These are phyloP conservation scores for Epithemia pelagica DNA, from an alignment of 108 stramenopile species.

Conservation along the genomic window DNA sequence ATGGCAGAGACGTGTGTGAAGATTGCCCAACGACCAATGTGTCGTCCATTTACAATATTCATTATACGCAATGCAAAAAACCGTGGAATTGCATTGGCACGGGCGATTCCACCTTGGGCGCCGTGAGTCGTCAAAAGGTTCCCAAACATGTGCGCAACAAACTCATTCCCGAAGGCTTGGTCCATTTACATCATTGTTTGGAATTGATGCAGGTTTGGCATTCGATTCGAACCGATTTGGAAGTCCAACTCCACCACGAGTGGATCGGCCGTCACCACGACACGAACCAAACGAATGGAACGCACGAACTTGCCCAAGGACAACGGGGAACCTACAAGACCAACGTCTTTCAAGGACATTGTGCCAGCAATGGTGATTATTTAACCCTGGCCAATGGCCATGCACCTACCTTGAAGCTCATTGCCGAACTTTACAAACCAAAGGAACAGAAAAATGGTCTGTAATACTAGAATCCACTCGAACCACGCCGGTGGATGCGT, in stretches of 20 bases:
- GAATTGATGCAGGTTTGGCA: conserved; percentile 41
- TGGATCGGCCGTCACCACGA: conserved; percentile 5
- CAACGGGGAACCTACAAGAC: conserved; percentile 34
- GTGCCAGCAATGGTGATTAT: conserved; percentile 36
- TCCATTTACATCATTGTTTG: conserved; percentile 49
- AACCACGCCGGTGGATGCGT: too few species aligned
- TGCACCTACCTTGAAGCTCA: conserved; percentile 16
- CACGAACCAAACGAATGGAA: too few species aligned
- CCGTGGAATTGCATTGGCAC: conserved; percentile 48
- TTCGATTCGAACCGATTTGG: conserved; percentile 41
- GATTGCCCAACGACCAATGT: conserved; percentile 39
- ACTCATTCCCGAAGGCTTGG: conserved; percentile 28
- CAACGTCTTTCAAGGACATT: conserved; percentile 58
- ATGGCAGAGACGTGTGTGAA: conserved; percentile 20
- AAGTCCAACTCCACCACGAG: conserved; percentile 29
- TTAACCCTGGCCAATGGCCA: conserved; percentile 19
- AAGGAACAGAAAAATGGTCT: too few species aligned
- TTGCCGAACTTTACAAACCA: conserved; percentile 29
- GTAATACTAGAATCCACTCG: too few species aligned
- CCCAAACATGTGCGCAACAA: not conserved
- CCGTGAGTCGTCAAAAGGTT: too few species aligned
- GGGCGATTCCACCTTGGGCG: not conserved
- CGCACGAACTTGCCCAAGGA: conserved; percentile 15
- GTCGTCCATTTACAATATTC: conserved; percentile 36
- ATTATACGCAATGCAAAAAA: conserved; percentile 58